Evolutionary conservation across 2,329 filamentous ascomycete species (phyloP).

Genomic region (Pseudopithomyces chartarum): DNA sequence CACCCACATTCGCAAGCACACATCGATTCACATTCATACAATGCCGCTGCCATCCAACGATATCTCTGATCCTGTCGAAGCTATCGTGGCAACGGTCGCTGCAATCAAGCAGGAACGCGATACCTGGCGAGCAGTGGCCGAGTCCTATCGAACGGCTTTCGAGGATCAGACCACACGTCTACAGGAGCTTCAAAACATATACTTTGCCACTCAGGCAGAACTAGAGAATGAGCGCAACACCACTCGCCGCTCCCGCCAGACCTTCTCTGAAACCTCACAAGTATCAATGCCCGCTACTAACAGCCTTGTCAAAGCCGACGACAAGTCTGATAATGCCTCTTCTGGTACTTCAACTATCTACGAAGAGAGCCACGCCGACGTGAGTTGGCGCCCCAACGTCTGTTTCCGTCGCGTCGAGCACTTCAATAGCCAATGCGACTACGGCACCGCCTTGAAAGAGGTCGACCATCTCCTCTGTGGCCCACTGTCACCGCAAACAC

Average conservation of each 20-base stretch:
- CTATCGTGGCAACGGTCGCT: slow-evolving; percentile 22
- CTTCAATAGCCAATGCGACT: slow-evolving; percentile 22
- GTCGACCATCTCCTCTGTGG: slow-evolving; percentile 32
- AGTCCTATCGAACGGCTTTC: slow-evolving; percentile 34
- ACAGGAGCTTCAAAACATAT: slow-evolving; percentile 31
- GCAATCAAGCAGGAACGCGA: slow-evolving; percentile 36
- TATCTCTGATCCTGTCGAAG: not conserved
- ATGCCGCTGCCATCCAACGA: slow-evolving; percentile 5
- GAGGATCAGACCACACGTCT: slow-evolving; percentile 28
- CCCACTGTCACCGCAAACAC: slow-evolving; percentile 28
- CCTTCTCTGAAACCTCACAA: slow-evolving; percentile 3
- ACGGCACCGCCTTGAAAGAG: slow-evolving; percentile 28
- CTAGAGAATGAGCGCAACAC: slow-evolving; percentile 34
- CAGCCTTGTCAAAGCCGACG: not conserved
- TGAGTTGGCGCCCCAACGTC: slow-evolving; percentile 17
- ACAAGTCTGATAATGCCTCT: not conserved
- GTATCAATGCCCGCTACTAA: not conserved
- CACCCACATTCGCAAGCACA: slow-evolving; percentile 10
- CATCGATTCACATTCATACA: slow-evolving; percentile 24
- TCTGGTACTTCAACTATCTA: slow-evolving; percentile 23
- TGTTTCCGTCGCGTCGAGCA: slow-evolving; percentile 26
- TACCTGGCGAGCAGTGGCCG: slow-evolving; percentile 34
- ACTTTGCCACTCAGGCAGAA: slow-evolving; percentile 38
- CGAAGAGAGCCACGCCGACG: slow-evolving; percentile 3
- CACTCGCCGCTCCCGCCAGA: slow-evolving; percentile 18